Conservation (phyloP, 2,329 filamentous ascomycete genomes). For the Aureobasidium sp. region DNA sequence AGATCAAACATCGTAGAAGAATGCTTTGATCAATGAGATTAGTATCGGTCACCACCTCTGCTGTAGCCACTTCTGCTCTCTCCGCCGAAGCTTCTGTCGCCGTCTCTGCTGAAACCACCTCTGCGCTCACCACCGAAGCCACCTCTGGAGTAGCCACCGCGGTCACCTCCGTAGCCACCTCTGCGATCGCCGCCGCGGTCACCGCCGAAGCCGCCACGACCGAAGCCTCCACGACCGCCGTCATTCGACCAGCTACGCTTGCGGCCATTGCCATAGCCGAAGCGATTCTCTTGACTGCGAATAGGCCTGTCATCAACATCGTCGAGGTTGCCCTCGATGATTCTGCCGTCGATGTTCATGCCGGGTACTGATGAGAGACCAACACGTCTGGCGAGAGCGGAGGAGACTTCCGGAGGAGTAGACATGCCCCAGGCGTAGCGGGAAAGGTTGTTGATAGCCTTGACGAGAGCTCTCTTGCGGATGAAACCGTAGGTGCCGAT, state of each 20-base stretch:
- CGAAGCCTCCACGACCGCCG: slow-evolving; percentile 3
- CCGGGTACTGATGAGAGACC: slow-evolving; percentile 25
- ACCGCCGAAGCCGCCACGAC: slow-evolving; percentile 10
- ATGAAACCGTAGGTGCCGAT: slow-evolving; percentile 47
- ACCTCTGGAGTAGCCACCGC: slow-evolving; percentile 16
- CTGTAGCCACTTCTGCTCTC: neutral
- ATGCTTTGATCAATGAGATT: neutral
- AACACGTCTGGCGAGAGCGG: slow-evolving; percentile 24
- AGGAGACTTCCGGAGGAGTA: slow-evolving; percentile 38
- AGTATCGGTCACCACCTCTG: slow-evolving; percentile 13
- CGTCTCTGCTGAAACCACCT: neutral
- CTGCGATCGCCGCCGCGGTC: slow-evolving; percentile 9
- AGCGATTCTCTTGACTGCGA: slow-evolving; percentile 15
- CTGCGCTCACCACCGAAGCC: neutral
- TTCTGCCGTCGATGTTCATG: slow-evolving; percentile 21
- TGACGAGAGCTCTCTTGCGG: slow-evolving; percentile 33
- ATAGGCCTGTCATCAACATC: slow-evolving; percentile 21
- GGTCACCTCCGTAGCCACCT: neutral
- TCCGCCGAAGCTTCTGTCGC: slow-evolving; percentile 13
- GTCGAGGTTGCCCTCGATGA: slow-evolving; percentile 8
- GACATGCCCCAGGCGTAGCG: slow-evolving; percentile 46
- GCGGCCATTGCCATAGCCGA: slow-evolving; percentile 8
- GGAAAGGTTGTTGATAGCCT: slow-evolving; percentile 50
- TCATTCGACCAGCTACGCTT: slow-evolving; percentile 4
- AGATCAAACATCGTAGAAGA: neutral